phyloP scores from a whole-genome alignment of 2,329 filamentous ascomycete species.

The Fusarium sp. region DNA sequence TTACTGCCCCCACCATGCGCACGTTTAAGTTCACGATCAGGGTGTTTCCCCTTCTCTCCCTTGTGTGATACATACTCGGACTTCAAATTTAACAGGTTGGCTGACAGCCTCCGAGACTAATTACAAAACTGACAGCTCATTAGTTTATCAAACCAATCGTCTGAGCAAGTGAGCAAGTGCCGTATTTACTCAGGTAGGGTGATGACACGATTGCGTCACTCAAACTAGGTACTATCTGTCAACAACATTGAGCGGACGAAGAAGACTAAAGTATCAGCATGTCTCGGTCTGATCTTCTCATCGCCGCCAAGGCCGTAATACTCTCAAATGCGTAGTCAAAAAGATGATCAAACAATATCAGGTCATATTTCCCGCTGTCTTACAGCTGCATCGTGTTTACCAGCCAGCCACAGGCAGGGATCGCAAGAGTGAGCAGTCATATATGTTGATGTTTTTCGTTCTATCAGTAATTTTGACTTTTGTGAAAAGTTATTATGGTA shows the following conservation, averaged over 20 bases:
- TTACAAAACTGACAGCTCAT: constrained; percentile 8
- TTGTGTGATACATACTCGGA: background rate
- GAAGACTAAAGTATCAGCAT: constrained; percentile 26
- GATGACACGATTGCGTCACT: constrained; percentile 17
- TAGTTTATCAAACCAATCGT: background rate
- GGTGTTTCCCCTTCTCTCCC: background rate
- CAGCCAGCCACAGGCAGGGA: constrained; percentile 5
- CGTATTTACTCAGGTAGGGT: background rate
- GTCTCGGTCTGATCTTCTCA: constrained; percentile 12
- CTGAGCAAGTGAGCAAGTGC: background rate
- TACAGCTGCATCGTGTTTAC: background rate
- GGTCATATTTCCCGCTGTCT: constrained; percentile 22
- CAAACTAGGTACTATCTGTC: background rate
- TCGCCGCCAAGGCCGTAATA: constrained; percentile 6
- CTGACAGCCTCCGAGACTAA: constrained; percentile 1
- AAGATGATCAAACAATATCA: constrained; percentile 14
- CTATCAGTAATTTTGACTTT: background rate
- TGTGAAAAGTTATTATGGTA: background rate
- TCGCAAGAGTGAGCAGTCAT: constrained; percentile 10
- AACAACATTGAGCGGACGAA: constrained; percentile 8
- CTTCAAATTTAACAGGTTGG: constrained; percentile 21
- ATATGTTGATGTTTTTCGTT: background rate
- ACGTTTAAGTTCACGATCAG: background rate
- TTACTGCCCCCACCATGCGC: background rate
- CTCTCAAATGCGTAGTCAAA: constrained; percentile 7